A percentile compares a stretch with the other conserved stretches of the same genome.
These are phyloP conservation scores for Elongisporangium undulatum DNA, from an alignment of 352 stramenopile species.

Conservation along the genomic window DNA sequence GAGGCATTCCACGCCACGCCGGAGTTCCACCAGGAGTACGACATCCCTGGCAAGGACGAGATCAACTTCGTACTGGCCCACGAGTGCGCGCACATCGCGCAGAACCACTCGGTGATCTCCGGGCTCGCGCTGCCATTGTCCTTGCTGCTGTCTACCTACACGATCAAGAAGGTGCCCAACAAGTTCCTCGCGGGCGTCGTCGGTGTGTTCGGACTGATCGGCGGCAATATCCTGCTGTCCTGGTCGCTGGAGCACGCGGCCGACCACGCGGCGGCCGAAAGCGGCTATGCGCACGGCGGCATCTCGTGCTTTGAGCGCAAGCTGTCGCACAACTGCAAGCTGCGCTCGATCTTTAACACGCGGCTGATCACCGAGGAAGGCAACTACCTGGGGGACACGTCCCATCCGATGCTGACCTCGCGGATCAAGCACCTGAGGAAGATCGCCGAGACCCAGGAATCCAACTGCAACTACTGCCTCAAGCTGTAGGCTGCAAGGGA, in stretches of 20 bases:
- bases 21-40: constrained; percentile 39
- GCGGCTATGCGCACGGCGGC: constrained; percentile 58
- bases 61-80: constrained; percentile 83
- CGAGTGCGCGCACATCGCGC: constrained; percentile 77
- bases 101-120: constrained; percentile 73
- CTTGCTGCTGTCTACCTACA: constrained; percentile 44
- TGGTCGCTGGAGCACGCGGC: constrained; percentile 80
- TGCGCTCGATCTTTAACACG: constrained; percentile 52
- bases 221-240: constrained; percentile 60
- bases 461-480: constrained; percentile 13
- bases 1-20: constrained; percentile 63
- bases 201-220: constrained; percentile 38
- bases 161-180: constrained; percentile 71
- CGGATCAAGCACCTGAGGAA: constrained; percentile 64
- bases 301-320: constrained; percentile 78
- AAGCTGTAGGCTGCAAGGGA: constrained; percentile 2
- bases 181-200: constrained; percentile 53
- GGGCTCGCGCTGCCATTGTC: constrained; percentile 54
- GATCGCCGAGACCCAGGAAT: constrained; percentile 20
- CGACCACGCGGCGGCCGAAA: constrained; percentile 65
- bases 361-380: constrained; percentile 72
- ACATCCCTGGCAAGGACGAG: constrained; percentile 64
- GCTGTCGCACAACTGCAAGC: constrained; percentile 65
- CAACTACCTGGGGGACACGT: constrained; percentile 80
- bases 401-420: constrained; percentile 68